A percentile compares a stretch with the other conserved stretches of the same genome.
These are phyloP conservation scores for Mycena sp. DNA, from an alignment of 1,284 basidiomycete species.

Conservation along the genomic window DNA sequence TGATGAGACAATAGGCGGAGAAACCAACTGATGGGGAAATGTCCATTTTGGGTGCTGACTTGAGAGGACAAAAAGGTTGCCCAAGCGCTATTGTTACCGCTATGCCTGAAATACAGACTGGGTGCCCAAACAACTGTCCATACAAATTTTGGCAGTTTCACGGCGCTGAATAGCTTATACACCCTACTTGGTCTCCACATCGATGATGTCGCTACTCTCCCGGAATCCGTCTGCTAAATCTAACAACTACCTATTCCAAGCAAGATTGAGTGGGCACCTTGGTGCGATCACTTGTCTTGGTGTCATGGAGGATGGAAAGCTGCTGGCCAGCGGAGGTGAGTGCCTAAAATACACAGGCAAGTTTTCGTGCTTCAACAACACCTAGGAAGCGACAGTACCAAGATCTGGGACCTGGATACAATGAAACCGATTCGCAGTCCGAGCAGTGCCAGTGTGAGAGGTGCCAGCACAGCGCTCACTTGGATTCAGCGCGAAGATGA, in stretches of 20 bases:
- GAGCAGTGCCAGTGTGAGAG: neutral
- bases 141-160: no score
- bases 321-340: conserved; percentile 17
- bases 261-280: conserved; percentile 3
- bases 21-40: no score
- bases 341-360: neutral
- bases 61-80: no score
- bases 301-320: conserved; percentile 9
- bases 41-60: no score
- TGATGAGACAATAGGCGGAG: no score
- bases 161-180: no score
- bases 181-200: no score
- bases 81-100: no score
- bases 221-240: no score
- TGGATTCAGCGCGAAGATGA: conserved; percentile 19
- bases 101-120: no score
- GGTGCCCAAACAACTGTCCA: no score
- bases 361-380: neutral
- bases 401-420: conserved; percentile 2
- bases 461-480: neutral
- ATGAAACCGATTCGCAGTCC: neutral
- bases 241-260: conserved; percentile 1
- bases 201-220: no score
- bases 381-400: conserved; percentile 8
- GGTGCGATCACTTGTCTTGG: neutral